These are phyloP conservation scores for Penicillium sp. DNA, from an alignment of 2,329 filamentous ascomycete species.

Conservation along the genomic window DNA sequence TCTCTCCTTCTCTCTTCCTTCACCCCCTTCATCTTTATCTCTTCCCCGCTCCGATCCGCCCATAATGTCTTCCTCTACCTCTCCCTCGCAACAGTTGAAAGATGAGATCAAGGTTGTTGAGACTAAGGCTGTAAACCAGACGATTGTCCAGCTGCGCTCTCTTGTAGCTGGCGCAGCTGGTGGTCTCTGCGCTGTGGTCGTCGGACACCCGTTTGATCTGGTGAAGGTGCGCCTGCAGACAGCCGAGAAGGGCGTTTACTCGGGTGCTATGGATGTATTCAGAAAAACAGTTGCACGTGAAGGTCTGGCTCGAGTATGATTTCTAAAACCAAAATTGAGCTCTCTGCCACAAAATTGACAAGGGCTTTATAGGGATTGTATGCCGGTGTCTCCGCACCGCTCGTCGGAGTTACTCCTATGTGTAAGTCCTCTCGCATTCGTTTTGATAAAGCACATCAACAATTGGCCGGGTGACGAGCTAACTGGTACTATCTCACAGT, in stretches of 20 bases:
- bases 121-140: conserved; percentile 40
- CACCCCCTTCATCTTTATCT: conserved; percentile 6
- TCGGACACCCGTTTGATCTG: conserved; percentile 94
- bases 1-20: neutral
- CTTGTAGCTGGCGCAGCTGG: conserved; percentile 88
- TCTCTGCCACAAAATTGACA: conserved; percentile 9
- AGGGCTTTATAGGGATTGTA: conserved; percentile 67
- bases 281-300: conserved; percentile 83
- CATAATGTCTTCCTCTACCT: conserved; percentile 34
- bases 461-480: neutral
- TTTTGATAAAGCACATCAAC: conserved; percentile 1
- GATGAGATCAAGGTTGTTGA: conserved; percentile 32
- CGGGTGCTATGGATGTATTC: conserved; percentile 86
- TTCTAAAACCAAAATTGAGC: neutral
- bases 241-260: conserved; percentile 89
- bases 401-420: conserved; percentile 97
- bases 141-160: conserved; percentile 69
- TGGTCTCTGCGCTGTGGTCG: conserved; percentile 87
- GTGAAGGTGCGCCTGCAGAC: conserved; percentile 98
- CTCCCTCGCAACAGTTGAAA: conserved; percentile 30
- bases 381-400: conserved; percentile 91
- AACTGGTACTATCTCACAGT: conserved; percentile 43
- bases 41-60: conserved; percentile 3
- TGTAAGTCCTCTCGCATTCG: conserved; percentile 61
- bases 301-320: conserved; percentile 62